Evolutionary conservation across 805 yeast species (phyloP).

Genomic region (Candida insectalens): DNA sequence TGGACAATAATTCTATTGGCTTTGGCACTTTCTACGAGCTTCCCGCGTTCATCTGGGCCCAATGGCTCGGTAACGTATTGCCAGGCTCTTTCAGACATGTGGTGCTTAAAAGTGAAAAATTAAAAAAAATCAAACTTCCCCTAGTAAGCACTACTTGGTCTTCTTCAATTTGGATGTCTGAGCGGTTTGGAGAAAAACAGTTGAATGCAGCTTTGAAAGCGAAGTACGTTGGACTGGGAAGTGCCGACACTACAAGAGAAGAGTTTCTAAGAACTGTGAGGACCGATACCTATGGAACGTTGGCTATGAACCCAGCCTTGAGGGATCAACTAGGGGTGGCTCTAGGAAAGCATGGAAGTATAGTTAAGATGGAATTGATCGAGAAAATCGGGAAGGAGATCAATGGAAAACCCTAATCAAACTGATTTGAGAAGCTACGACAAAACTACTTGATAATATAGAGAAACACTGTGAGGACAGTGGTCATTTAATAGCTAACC

Average conservation of each 20-base stretch:
- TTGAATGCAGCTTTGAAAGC: conserved; percentile 44
- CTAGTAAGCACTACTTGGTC: too few species aligned
- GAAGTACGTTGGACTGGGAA: conserved; percentile 69
- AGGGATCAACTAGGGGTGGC: conserved; percentile 46
- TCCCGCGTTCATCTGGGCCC: too few species aligned
- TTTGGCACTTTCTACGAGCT: conserved; percentile 6
- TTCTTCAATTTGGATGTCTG: too few species aligned
- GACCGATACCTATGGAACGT: conserved; percentile 54
- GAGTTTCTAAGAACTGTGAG: conserved; percentile 65
- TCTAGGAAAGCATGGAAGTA: conserved; percentile 32
- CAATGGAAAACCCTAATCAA: too few species aligned
- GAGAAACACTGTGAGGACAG: too few species aligned
- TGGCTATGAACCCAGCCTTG: conserved; percentile 49
- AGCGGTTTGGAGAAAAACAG: too few species aligned
- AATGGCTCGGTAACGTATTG: too few species aligned
- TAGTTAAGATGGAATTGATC: conserved; percentile 24
- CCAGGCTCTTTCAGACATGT: too few species aligned
- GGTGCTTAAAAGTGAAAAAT: too few species aligned
- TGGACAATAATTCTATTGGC: conserved; percentile 6
- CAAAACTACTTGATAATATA: too few species aligned
- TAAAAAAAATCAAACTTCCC: conserved; percentile 52
- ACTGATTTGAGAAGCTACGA: too few species aligned
- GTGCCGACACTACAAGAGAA: conserved; percentile 54
- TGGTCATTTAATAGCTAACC: too few species aligned
- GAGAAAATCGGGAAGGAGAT: conserved; percentile 31